Conservation (phyloP, 148 eudicot species). For the Rhododendron williamsianum region DNA sequence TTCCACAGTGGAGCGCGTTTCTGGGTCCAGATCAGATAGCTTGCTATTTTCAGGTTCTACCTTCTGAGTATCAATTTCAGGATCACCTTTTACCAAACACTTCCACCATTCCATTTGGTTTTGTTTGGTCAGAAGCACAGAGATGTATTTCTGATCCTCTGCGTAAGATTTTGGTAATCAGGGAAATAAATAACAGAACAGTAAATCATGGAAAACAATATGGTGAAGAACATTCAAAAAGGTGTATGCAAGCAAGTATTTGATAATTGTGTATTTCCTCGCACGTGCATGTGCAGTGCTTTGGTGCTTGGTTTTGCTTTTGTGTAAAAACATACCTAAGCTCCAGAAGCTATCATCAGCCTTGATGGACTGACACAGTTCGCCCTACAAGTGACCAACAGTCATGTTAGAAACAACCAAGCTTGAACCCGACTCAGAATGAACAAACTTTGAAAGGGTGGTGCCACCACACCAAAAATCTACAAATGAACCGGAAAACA, state of each 20-base stretch:
- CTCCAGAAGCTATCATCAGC: conserved; percentile 92
- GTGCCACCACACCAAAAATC: background rate
- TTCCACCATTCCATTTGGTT: conserved; percentile 96
- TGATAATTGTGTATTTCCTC: background rate
- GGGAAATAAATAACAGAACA: background rate
- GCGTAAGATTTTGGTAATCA: conserved; percentile 12
- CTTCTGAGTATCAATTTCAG: conserved; percentile 83
- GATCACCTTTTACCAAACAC: conserved; percentile 70
- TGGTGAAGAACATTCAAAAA: background rate
- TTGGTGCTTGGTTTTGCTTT: background rate
- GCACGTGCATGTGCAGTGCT: background rate
- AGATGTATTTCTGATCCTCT: conserved; percentile 84
- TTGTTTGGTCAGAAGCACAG: conserved; percentile 72
- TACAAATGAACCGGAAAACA: background rate
- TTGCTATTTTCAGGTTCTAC: conserved; percentile 87
- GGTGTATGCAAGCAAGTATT: background rate
- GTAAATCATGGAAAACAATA: background rate
- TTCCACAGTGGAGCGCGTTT: conserved; percentile 76
- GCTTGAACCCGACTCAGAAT: background rate
- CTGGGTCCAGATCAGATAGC: conserved; percentile 77
- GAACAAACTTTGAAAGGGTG: background rate
- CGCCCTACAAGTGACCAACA: conserved; percentile 41
- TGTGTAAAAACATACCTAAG: conserved; percentile 40
- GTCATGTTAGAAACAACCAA: background rate
- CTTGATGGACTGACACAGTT: conserved; percentile 58